phyloP scores from a whole-genome alignment of 1,139 yeast species.

The Taphrina flavorubra region DNA sequence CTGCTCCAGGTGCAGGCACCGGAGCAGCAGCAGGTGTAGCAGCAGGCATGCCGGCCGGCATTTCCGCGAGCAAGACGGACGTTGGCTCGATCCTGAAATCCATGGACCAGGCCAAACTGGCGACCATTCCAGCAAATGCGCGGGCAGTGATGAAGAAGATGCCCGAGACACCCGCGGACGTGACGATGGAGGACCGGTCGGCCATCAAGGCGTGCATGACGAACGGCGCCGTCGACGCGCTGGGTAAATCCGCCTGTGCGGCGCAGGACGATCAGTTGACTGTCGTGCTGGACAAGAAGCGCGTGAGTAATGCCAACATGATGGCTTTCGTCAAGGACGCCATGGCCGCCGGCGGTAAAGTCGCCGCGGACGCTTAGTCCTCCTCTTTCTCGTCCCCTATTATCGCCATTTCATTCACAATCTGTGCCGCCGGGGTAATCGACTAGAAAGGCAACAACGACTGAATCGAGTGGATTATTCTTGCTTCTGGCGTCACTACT shows the following conservation, averaged over 20 bases:
- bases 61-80: conserved; percentile 29
- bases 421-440: no score
- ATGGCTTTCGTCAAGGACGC: conserved; percentile 26
- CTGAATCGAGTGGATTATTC: no score
- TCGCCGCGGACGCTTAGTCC: conserved; percentile 12
- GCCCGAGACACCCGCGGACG: conserved; percentile 29
- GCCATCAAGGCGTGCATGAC: conserved; percentile 36
- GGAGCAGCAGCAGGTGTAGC: not conserved
- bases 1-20: not conserved
- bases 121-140: conserved; percentile 25
- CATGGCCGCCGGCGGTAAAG: conserved; percentile 28
- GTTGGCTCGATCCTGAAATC: conserved; percentile 33
- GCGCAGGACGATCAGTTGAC: conserved; percentile 37
- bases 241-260: conserved; percentile 24
- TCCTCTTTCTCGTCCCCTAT: no score
- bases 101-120: conserved; percentile 36
- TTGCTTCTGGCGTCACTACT: no score
- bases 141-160: conserved; percentile 39
- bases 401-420: no score
- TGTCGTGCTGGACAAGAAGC: conserved; percentile 31
- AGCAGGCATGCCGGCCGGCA: conserved; percentile 14
- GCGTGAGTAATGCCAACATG: conserved; percentile 33
- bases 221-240: conserved; percentile 20
- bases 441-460: no score
- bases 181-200: conserved; percentile 27